Base-by-base conservation (phyloP, 23 red algal genomes). In the Gracilaria domingensis region DNA sequence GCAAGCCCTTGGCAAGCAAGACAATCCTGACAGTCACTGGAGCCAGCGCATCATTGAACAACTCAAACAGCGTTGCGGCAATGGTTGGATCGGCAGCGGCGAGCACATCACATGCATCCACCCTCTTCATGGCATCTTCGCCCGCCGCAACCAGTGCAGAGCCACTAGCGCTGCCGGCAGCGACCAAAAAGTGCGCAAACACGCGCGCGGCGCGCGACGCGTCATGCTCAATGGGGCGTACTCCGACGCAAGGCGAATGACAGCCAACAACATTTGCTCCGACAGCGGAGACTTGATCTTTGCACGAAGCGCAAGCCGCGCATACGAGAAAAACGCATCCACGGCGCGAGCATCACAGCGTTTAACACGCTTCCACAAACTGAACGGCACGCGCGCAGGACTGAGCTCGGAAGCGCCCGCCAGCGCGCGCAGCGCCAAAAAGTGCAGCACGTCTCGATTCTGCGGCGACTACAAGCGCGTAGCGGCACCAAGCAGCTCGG, bases 161-260 rank as follows among this genome's bases (percentile, higher is more conserved):
- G 48, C 79, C 60, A 20, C 17, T 38, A 4, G 61, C 42, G 4
- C 29, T 64, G 11, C 89, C 89, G 44, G 89, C 89, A 23, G 89
- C 89, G 2, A 92, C 77, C 18, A 92, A 56, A 40, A 92, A 84
- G 29, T 75, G 64, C 24, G 79, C 64, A 84, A 92, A 84, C 17
- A 92, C 79, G 26, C 11, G 2, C 1, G 71, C 89, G 28, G 78
- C 77, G 16, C 79, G 37, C 14, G 71, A 6, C 24, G 75, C 20
- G 20, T 80, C 24, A 30, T 12, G 44, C 82, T 53, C 16, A 62
- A 4, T 11, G 53, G 39, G 13, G 89, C 77, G 48, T 60, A 92
- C 65, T 92, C 89, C 21, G 51, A 56, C 21, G 61, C 40, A 4
- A 92, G 16, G n/a, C 89, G 77, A 0, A 92, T 49, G 18, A 92